These are phyloP conservation scores for Suillus subalutaceus DNA, from an alignment of 768 basidiomycete genomes.

Conservation along the genomic window DNA sequence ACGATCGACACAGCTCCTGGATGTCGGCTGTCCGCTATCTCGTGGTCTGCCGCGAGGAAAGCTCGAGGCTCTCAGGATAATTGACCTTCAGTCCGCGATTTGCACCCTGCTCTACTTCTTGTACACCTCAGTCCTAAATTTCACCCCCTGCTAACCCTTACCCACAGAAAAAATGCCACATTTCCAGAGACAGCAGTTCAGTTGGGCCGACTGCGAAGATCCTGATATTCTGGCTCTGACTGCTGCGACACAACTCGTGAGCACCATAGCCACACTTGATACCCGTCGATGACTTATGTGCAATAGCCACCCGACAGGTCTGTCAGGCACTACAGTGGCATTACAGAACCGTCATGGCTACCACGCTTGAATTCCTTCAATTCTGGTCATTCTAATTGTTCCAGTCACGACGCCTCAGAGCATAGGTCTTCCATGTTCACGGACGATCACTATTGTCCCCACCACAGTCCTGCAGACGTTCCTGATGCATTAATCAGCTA, in stretches of 20 bases:
- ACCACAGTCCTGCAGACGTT: background rate
- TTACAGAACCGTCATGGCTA: constrained; percentile 9
- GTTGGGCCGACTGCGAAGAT: constrained; percentile 4
- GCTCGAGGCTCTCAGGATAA: constrained; percentile 10
- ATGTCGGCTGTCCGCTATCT: constrained; percentile 3
- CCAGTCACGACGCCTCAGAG: background rate
- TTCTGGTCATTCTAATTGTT: background rate
- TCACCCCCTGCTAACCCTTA: background rate
- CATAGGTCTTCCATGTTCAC: too few species aligned
- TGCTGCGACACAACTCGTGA: constrained; percentile 11
- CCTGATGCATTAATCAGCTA: background rate
- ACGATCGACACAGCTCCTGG: background rate
- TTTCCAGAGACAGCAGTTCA: background rate
- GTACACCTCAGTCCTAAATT: background rate
- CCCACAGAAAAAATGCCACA: constrained; percentile 1
- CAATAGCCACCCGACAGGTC: constrained; percentile 6
- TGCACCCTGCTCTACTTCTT: constrained; percentile 1
- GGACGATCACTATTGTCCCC: background rate
- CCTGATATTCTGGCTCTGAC: constrained; percentile 9
- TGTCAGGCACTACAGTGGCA: background rate
- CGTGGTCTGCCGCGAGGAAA: constrained; percentile 9
- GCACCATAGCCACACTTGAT: background rate
- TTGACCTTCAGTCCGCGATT: constrained; percentile 4
- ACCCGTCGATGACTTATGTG: constrained; percentile 3
- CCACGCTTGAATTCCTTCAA: constrained; percentile 7